Evolutionary conservation across 306 rosid species (phyloP).

Genomic region (Ormosia semicastrata): DNA sequence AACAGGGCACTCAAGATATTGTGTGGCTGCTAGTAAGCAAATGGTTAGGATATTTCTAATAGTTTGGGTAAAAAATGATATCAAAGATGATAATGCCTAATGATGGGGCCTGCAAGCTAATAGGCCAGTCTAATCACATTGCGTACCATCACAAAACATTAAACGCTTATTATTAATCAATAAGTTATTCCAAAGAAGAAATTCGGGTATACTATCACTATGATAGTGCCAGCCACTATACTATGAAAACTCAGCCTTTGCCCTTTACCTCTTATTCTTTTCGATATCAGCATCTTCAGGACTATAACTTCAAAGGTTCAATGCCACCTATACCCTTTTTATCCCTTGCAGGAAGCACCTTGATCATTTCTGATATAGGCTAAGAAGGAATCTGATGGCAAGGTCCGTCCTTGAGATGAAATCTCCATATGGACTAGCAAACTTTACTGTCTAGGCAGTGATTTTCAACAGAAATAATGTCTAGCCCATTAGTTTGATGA

Average conservation of each 20-base stretch:
- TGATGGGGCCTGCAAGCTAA: too few species aligned
- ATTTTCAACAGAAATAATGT: too few species aligned
- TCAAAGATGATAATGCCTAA: slow-evolving; percentile 63
- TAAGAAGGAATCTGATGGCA: neutral
- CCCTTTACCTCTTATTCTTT: slow-evolving; percentile 33
- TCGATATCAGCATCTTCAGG: slow-evolving; percentile 4
- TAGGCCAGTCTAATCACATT: too few species aligned
- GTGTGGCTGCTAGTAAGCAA: slow-evolving; percentile 94
- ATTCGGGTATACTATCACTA: neutral
- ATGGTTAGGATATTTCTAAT: slow-evolving; percentile 95
- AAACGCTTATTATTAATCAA: too few species aligned
- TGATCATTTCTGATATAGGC: slow-evolving; percentile 31
- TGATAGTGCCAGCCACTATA: slow-evolving; percentile 15
- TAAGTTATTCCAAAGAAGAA: neutral
- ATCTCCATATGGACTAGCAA: slow-evolving; percentile 26
- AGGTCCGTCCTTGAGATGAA: neutral
- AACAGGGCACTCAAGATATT: slow-evolving; percentile 73
- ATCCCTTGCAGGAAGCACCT: slow-evolving; percentile 10
- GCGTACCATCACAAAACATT: too few species aligned
- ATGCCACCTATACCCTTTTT: neutral
- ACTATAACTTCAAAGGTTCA: neutral
- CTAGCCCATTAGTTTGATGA: slow-evolving; percentile 17
- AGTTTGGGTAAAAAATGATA: slow-evolving; percentile 85
- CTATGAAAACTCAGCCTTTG: neutral
- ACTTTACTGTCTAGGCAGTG: slow-evolving; percentile 5